phyloP scores from a whole-genome alignment of 305 asterid species.

The Fraxinus baroniana region DNA sequence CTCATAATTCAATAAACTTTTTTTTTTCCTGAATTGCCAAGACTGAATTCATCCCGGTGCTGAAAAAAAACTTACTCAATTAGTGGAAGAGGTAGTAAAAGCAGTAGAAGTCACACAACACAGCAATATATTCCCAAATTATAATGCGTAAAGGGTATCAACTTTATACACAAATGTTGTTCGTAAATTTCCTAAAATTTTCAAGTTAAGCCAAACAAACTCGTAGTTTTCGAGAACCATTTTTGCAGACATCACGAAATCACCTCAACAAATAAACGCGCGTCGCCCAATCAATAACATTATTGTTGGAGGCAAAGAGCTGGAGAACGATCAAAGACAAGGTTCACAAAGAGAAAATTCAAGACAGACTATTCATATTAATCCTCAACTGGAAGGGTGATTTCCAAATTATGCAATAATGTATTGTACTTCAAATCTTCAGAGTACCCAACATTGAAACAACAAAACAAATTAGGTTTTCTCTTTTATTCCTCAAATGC shows the following conservation, averaged over 20 bases:
- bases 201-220: background rate
- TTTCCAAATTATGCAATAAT: background rate
- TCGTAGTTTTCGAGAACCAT: background rate
- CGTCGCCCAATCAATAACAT: background rate
- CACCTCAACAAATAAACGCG: background rate
- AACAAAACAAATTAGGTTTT: conserved; percentile 15
- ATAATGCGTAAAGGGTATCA: background rate
- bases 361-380: background rate
- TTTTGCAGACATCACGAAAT: background rate
- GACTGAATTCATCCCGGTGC: background rate
- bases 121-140: too few species aligned
- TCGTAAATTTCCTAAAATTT: background rate
- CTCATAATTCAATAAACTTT: too few species aligned
- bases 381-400: background rate
- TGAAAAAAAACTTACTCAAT: background rate
- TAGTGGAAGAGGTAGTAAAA: too few species aligned
- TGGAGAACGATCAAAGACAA: background rate
- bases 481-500: conserved; percentile 47
- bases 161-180: background rate
- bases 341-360: background rate
- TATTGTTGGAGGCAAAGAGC: background rate
- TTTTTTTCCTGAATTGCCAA: too few species aligned
- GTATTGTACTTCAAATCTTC: conserved; percentile 14
- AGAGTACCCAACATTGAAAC: conserved; percentile 27
- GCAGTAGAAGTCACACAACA: too few species aligned